Conservation (phyloP, 768 basidiomycete genomes). For the Mycena filopes region DNA sequence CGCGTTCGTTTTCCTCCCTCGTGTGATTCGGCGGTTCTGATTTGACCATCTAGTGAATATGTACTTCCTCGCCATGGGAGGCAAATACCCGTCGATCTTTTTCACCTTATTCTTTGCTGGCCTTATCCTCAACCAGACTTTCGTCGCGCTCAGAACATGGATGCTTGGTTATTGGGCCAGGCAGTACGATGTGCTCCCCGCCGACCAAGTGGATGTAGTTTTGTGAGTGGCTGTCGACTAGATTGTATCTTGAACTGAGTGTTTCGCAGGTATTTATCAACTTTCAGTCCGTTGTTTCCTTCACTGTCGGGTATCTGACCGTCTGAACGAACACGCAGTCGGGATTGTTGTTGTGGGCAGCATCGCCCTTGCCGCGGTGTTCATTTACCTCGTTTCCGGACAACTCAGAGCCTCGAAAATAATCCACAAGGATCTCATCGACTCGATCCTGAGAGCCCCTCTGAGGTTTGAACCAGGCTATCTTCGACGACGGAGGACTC, state of each 20-base stretch:
- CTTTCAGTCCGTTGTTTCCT: slow-evolving; percentile 10
- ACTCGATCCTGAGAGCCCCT: slow-evolving; percentile 56
- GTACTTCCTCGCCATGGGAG: slow-evolving; percentile 33
- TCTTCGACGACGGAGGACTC: neutral
- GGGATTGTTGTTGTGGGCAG: slow-evolving; percentile 39
- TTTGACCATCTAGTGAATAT: slow-evolving; percentile 44
- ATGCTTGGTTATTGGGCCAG: slow-evolving; percentile 38
- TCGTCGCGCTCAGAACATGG: slow-evolving; percentile 32
- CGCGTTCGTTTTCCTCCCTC: slow-evolving; percentile 1
- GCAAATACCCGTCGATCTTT: slow-evolving; percentile 33
- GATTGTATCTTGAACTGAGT: neutral
- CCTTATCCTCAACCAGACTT: slow-evolving; percentile 23
- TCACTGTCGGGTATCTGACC: no score
- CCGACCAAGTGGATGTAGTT: slow-evolving; percentile 23
- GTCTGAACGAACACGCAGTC: slow-evolving; percentile 1
- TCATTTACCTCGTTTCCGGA: slow-evolving; percentile 47
- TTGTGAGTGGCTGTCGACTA: slow-evolving; percentile 11
- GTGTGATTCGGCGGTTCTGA: neutral
- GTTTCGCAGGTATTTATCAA: slow-evolving; percentile 13
- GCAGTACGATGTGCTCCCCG: slow-evolving; percentile 25
- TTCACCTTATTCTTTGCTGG: slow-evolving; percentile 31
- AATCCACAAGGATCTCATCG: slow-evolving; percentile 52
- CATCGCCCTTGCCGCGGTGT: slow-evolving; percentile 40
- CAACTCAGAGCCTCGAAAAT: slow-evolving; percentile 50
- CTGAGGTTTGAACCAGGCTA: slow-evolving; percentile 44